Percentiles rank a stretch among this genome's conserved stretches.
Conservation (phyloP, 768 basidiomycete genomes). For the Cystobasidium tubakii region DNA sequence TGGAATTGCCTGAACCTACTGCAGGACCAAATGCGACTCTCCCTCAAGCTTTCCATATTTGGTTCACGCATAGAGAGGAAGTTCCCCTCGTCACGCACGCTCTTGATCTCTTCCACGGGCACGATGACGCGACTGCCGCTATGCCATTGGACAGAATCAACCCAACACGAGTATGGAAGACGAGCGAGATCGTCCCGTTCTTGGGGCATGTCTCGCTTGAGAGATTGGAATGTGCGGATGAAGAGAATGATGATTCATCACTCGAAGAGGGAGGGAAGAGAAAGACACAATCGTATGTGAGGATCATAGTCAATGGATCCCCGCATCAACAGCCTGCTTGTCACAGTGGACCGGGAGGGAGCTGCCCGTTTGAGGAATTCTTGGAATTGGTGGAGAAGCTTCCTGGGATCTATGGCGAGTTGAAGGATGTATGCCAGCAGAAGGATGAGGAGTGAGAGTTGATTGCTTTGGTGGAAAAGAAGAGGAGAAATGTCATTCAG, state of each 20-base stretch:
- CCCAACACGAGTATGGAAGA: constrained; percentile 48
- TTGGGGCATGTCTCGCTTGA: constrained; percentile 52
- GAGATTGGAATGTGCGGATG: constrained; percentile 47
- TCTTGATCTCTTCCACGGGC: constrained; percentile 51
- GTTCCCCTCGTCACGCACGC: constrained; percentile 51
- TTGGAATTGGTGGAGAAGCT: constrained; percentile 2
- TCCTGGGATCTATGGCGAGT: constrained; percentile 9
- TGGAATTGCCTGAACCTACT: constrained; percentile 48
- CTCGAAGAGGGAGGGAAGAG: neutral
- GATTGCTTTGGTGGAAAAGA: neutral
- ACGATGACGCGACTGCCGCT: constrained; percentile 9
- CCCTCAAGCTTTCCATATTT: constrained; percentile 50
- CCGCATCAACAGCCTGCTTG: constrained; percentile 22
- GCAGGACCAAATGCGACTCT: constrained; percentile 51
- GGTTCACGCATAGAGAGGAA: constrained; percentile 53
- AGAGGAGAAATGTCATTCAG: neutral
- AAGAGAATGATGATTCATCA: neutral
- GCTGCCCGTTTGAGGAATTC: constrained; percentile 13
- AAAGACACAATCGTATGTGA: constrained; percentile 4
- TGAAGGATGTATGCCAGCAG: constrained; percentile 16
- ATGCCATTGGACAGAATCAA: constrained; percentile 40
- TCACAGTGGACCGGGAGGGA: constrained; percentile 9
- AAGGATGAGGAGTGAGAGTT: neutral
- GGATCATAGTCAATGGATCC: constrained; percentile 26
- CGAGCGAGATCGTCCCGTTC: constrained; percentile 51